Evolutionary conservation across 1,139 yeast genomes (phyloP), one percentile per base, ranked within the genome.

Genomic region (Yamadazyma songkhlaensis): DNA sequence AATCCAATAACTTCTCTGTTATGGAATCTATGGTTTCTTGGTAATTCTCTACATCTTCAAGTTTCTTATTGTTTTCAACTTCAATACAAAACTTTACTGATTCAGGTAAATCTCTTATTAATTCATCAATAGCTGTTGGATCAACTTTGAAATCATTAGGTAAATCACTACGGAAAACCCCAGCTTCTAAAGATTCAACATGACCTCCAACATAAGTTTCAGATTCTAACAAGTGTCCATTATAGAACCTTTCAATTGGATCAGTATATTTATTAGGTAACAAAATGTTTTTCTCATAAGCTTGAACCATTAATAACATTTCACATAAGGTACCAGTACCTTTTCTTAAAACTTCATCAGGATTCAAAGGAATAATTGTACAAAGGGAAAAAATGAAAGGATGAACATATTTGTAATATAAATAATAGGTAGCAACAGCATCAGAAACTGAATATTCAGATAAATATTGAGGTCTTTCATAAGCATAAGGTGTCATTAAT

Each of bases 161-260:
- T 31, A 92, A 72, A 57, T 94, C 99, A 42, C 95, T 84, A 51
- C 98, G 70, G 55, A 94, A 94, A 1, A 94, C 98, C 40, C 99
- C 99, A 5, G 98, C 97, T 59, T 94, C 98, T 40, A 94, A 64
- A 3, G 97, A 86, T 61, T 94, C 98, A 28, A 94, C 99, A 53
- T 94, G 98, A 2, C 99, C 99, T 45, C 99, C 99, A 14, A 94
- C 98, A 57, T 94, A 94, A 0, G 99, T 94, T 61, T 94, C 99
- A 2, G 96, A 84, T 54, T 90, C 97, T 27, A 94, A 60, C 38
- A 94, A 63, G 61, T 94, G 98, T 2, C 98, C 98, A 49, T 92
- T 85, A 58, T 88, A 92, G 56, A 92, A 92, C 48, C 97, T 67
- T 58, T 92, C 97, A 14, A 85, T 72, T 0, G 97, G 96, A 48